phyloP scores from a whole-genome alignment of 768 basidiomycete genomes.

The Boletus bicolor region DNA sequence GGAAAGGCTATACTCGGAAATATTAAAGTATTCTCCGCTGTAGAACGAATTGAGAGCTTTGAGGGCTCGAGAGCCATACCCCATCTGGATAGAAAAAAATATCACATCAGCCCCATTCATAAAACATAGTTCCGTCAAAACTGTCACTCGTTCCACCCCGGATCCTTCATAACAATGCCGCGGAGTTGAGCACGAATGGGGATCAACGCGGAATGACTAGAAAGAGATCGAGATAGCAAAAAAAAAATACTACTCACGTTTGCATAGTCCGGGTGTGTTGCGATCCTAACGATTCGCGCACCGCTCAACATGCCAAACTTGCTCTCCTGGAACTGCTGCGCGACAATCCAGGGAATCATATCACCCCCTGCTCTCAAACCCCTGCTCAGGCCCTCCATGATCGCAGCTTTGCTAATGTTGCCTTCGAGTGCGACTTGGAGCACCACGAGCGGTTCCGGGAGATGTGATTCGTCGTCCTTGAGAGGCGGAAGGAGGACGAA shows the following conservation, averaged over 20 bases:
- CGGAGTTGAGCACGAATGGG: background rate
- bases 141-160: background rate
- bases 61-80: slow-evolving; percentile 89
- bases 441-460: slow-evolving; percentile 95
- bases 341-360: slow-evolving; percentile 96
- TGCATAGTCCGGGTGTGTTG: slow-evolving; percentile 93
- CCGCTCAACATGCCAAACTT: slow-evolving; percentile 92
- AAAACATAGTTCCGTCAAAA: background rate
- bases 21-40: slow-evolving; percentile 85
- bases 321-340: slow-evolving; percentile 94
- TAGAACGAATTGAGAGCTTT: slow-evolving; percentile 87
- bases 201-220: background rate
- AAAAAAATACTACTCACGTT: slow-evolving; percentile 51
- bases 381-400: slow-evolving; percentile 81
- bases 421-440: slow-evolving; percentile 96
- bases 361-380: slow-evolving; percentile 89
- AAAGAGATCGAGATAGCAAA: background rate
- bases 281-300: slow-evolving; percentile 87
- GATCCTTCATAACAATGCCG: background rate
- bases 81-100: slow-evolving; percentile 61
- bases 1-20: slow-evolving; percentile 58
- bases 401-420: slow-evolving; percentile 78
- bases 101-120: slow-evolving; percentile 2
- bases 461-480: slow-evolving; percentile 81
- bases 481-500: slow-evolving; percentile 95